Evolutionary conservation across 768 basidiomycete species (phyloP).

Genomic region (Auricularia sp.): DNA sequence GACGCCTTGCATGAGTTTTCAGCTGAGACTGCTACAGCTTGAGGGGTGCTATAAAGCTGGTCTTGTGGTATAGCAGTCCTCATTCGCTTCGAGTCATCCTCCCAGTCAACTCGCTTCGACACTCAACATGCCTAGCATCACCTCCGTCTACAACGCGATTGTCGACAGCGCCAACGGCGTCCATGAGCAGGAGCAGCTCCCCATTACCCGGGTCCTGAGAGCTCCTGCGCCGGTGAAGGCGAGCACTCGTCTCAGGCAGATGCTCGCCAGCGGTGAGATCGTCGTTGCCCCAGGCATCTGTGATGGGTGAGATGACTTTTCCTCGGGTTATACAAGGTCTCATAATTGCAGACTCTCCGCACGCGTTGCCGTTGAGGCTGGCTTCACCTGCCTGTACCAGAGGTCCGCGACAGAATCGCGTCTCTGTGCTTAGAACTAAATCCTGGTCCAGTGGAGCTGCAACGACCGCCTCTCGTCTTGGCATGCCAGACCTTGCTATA

Average conservation of each 20-base stretch:
- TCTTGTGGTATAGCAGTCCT: no score
- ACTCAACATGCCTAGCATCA: background rate
- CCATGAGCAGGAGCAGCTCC: background rate
- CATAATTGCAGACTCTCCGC: conserved; percentile 42
- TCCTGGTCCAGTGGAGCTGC: conserved; percentile 47
- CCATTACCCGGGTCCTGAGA: background rate
- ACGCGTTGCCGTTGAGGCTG: conserved; percentile 68
- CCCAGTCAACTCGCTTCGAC: no score
- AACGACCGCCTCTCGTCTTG: conserved; percentile 68
- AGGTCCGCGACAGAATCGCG: conserved; percentile 29
- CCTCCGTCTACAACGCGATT: background rate
- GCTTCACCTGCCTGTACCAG: conserved; percentile 69
- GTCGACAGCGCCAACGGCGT: background rate
- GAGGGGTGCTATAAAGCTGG: no score
- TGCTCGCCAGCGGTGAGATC: background rate
- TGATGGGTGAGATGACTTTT: conserved; percentile 5
- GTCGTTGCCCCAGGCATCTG: conserved; percentile 10
- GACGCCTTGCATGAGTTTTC: no score
- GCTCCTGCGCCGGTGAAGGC: background rate
- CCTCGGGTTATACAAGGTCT: background rate
- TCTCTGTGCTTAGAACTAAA: background rate
- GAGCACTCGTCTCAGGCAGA: background rate
- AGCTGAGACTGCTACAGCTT: no score
- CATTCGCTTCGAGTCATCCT: no score
- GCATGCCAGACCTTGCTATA: conserved; percentile 70